Percentiles rank a stretch among this genome's conserved stretches.
Conservation (phyloP, 495 filamentous ascomycete species). For the Xylaria curta region DNA sequence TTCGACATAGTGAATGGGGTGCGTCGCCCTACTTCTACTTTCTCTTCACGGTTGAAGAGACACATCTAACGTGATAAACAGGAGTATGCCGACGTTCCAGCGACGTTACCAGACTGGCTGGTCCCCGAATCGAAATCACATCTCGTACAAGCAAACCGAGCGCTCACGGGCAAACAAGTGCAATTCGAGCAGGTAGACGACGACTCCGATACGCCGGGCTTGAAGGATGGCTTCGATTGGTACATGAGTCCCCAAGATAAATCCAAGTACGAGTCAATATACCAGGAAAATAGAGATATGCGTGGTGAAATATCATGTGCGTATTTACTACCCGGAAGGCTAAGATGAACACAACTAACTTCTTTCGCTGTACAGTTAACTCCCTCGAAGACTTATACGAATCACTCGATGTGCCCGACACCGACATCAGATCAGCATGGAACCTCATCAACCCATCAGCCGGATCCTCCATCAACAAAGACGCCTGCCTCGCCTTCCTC, state of each 20-base stretch:
- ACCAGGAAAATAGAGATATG: slow-evolving; percentile 82
- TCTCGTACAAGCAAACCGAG: slow-evolving; percentile 86
- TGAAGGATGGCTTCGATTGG: slow-evolving; percentile 98
- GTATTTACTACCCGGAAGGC: slow-evolving; percentile 32
- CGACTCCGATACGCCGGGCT: slow-evolving; percentile 78
- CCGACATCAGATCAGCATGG: slow-evolving; percentile 92
- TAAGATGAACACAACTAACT: background rate
- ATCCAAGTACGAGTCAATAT: slow-evolving; percentile 94
- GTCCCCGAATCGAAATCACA: slow-evolving; percentile 96
- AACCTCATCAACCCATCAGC: slow-evolving; percentile 94
- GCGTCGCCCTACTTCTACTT: slow-evolving; percentile 40
- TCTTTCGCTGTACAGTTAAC: slow-evolving; percentile 61
- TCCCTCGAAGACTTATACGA: slow-evolving; percentile 85
- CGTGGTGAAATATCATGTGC: slow-evolving; percentile 84
- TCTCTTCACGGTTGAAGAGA: background rate
- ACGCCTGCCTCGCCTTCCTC: slow-evolving; percentile 90
- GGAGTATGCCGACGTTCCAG: slow-evolving; percentile 88
- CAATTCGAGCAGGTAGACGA: slow-evolving; percentile 80
- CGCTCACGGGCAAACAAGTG: slow-evolving; percentile 74
- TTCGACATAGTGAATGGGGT: slow-evolving; percentile 97
- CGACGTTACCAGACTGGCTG: slow-evolving; percentile 88
- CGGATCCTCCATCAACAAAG: slow-evolving; percentile 82
- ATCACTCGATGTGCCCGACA: slow-evolving; percentile 92
- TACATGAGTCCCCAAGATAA: slow-evolving; percentile 95
- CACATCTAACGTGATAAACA: slow-evolving; percentile 43